phyloP scores from a whole-genome alignment of 768 basidiomycete genomes.

The Panaeolus papilionaceus region DNA sequence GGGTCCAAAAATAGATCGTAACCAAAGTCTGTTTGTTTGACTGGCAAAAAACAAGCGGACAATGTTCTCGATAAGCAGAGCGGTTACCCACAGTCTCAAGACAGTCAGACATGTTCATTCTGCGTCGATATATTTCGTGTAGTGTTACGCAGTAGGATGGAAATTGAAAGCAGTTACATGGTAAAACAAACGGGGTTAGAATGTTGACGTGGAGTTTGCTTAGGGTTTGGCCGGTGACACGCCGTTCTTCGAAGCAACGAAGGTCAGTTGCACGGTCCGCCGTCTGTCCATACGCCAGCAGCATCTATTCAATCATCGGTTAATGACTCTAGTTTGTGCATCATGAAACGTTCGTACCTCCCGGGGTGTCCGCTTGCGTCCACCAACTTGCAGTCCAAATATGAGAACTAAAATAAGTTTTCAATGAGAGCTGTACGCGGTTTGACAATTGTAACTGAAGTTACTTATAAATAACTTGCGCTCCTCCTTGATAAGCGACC shows the following conservation, averaged over 20 bases:
- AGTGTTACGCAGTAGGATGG: background rate
- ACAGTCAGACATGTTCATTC: background rate
- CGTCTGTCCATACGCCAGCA: constrained; percentile 61
- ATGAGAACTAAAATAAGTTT: constrained; percentile 36
- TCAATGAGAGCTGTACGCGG: constrained; percentile 16
- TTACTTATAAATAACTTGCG: constrained; percentile 59
- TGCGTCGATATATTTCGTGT: background rate
- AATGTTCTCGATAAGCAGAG: background rate
- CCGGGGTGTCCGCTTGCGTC: constrained; percentile 63
- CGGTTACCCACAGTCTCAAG: background rate
- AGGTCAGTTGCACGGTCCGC: constrained; percentile 52
- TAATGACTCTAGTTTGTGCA: background rate
- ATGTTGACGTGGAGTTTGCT: constrained; percentile 5
- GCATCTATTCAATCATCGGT: constrained; percentile 39
- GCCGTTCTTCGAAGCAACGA: constrained; percentile 28
- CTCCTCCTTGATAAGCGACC: constrained; percentile 56
- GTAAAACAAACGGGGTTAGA: constrained; percentile 12
- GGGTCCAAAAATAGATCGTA: background rate
- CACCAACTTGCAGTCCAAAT: constrained; percentile 64
- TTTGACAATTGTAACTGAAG: constrained; percentile 19
- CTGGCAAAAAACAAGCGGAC: background rate
- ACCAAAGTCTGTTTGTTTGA: constrained; percentile 11
- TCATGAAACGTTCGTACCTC: constrained; percentile 37
- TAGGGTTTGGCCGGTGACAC: constrained; percentile 20
- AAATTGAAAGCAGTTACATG: background rate